Evolutionary conservation across 306 rosid genomes (phyloP), one percentile per base, ranked within the genome.

Genomic region (Senna tora): DNA sequence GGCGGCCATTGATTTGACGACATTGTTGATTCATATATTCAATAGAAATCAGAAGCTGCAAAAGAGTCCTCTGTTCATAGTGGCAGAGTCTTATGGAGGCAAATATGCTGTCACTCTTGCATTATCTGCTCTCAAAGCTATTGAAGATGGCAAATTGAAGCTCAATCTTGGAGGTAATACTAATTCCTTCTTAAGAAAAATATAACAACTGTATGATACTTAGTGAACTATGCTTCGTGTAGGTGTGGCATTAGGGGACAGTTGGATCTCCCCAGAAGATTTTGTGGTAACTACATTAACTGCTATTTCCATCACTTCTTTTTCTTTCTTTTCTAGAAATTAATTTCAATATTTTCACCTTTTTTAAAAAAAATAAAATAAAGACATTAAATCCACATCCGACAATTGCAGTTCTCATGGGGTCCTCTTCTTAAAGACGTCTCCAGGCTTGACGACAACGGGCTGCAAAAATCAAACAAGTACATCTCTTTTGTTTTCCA

Each of bases 201-300:
- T 54, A 41, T n/a, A 50, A 50, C 19, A 71, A 50, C 30, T 25
- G 30, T 25, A 3, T 3, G 30, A 25, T 25, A 25, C 30, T 25
- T 1, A 25, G 30, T 25, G 3, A 25, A 25, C 30, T 19, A 39
- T 75, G 20, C 59, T 52, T 50, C 52, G 6, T 78, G 70, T 50
- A 93, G 98, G 98, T 71, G 98, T 94, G 79, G 95, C 85, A 76
- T 76, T 94, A 67, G 98, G 98, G 76, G 91, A 94, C 61, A 84
- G 88, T 71, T 94, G 98, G 98, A 94, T 94, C 75, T 94, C 98
- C 52, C 97, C 98, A 0, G 97, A 94, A 81, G 98, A 94, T 83
- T 94, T 64, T 84, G 96, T 87, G 77, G 98, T 89, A 58, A 19
- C 79, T 62, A 46, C 52, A 61, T 16, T 34, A 69, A 53, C 46